Evolutionary conservation across 805 yeast genomes (phyloP), one percentile per base, ranked within the genome.

Genomic region (Lachancea thermotolerans): DNA sequence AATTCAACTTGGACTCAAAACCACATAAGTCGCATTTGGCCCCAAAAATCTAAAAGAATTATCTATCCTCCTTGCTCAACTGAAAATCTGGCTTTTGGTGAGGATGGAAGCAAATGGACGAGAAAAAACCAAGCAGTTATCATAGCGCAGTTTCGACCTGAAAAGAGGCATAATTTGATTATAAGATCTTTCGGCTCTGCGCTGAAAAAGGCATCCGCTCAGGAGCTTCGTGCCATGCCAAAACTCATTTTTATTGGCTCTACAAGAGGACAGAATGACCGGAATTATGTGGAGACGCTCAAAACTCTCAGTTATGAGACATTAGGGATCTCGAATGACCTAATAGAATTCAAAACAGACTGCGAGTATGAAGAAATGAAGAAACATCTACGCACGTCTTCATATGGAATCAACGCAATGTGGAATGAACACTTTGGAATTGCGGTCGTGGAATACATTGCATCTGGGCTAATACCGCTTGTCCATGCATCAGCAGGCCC

Each of bases 371-470:
- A 70, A 1, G 73, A 71, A 14, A 80, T 95, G 11, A 68, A 78
- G 42, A 58, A 66, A 27, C 72, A 77, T 44, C 69, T 95, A 30
- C 55, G 68, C 10, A 67, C 63, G 11, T 76, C 88, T 2, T 76
- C 80, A 21, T 80, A 78, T 57, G 99, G 99, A 4, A 70, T 93
- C 34, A 91, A 93, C 58, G 89, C 95, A 28, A 93, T 93, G 99
- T 93, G 99, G 99, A 93, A 93, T 66, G 99, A 93, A 69, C 99
- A 93, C 68, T 93, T 93, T 64, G 99, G 99, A 15, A 93, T 93
- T 57, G 91, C 96, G 1, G 91, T 93, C 4, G 99, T 93, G 7
- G 99, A 93, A 64, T 87, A 89, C 60, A 71, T 85, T 68, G 82
- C 91, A 1, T 76, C 85, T 44, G 98, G 97, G 0, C 73, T 84